Conservation (phyloP, 2,329 filamentous ascomycete genomes). For the Sporothrix pseudoabietina region DNA sequence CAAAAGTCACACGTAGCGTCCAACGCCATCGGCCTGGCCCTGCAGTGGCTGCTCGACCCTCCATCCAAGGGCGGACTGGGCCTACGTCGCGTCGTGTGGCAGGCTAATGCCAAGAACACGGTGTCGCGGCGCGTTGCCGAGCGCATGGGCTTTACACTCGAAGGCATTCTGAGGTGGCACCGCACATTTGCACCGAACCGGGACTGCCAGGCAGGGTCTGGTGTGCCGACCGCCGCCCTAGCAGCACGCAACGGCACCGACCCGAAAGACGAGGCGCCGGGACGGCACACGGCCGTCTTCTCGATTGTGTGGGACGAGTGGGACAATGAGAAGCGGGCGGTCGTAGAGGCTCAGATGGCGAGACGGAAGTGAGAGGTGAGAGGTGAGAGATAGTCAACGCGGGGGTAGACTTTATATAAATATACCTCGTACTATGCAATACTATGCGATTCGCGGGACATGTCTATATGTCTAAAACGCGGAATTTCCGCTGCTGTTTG, state of each 20-base stretch:
- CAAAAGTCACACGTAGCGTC: conserved; percentile 25
- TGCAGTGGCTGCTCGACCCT: conserved; percentile 25
- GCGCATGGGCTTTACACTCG: conserved; percentile 27
- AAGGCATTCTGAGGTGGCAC: conserved; percentile 25
- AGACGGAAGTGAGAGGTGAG: not conserved
- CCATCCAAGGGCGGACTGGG: conserved; percentile 11
- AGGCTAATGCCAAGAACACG: conserved; percentile 17
- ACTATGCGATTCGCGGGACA: not conserved
- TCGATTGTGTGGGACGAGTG: conserved; percentile 33
- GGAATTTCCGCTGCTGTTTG: not conserved
- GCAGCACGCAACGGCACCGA: conserved; percentile 13
- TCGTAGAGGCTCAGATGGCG: conserved; percentile 23
- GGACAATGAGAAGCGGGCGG: conserved; percentile 26
- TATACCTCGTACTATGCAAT: not conserved
- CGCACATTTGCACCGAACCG: conserved; percentile 8
- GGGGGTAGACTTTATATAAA: not conserved
- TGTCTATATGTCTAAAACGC: not conserved
- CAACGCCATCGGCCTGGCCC: conserved; percentile 23
- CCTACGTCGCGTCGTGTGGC: conserved; percentile 26
- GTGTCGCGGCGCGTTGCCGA: conserved; percentile 7
- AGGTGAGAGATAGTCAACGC: not conserved
- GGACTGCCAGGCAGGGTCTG: not conserved
- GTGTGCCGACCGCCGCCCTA: not conserved
- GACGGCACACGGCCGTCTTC: conserved; percentile 28
- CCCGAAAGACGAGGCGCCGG: conserved; percentile 12